Conservation (phyloP, 768 basidiomycete species). For the Terana coerulea region DNA sequence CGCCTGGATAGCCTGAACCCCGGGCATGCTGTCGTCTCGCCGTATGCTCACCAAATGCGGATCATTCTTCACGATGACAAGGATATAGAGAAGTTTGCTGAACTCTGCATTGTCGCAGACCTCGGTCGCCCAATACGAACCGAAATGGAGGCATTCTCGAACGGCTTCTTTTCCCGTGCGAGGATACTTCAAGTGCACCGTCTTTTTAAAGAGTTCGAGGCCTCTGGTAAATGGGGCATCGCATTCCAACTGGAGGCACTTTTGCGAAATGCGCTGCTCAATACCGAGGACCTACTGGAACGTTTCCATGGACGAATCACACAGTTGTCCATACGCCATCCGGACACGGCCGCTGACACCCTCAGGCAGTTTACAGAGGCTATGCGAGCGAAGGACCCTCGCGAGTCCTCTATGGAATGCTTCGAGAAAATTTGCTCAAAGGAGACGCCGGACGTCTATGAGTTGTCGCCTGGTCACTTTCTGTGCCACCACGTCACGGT, state of each 20-base stretch:
- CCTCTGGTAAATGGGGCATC: no score
- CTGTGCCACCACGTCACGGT: constrained; percentile 74
- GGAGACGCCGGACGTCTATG: constrained; percentile 15
- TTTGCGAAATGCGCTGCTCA: constrained; percentile 57
- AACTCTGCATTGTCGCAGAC: constrained; percentile 52
- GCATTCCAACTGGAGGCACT: constrained; percentile 78
- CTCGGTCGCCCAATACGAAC: constrained; percentile 25
- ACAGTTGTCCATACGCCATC: constrained; percentile 29
- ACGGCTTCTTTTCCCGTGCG: constrained; percentile 47
- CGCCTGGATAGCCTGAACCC: constrained; percentile 56
- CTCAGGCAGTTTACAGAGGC: constrained; percentile 52
- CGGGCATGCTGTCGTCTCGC: constrained; percentile 57
- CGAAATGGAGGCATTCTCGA: constrained; percentile 45
- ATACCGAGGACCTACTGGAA: constrained; percentile 50
- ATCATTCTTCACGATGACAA: constrained; percentile 50
- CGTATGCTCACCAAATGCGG: constrained; percentile 71
- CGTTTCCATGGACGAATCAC: constrained; percentile 43
- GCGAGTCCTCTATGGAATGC: constrained; percentile 40
- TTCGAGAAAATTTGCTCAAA: constrained; percentile 36
- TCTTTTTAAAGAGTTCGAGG: constrained; percentile 42
- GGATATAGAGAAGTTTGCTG: constrained; percentile 48
- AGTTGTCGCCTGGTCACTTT: constrained; percentile 40
- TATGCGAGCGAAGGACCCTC: constrained; percentile 41
- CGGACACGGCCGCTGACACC: constrained; percentile 39
- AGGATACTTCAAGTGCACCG: constrained; percentile 42